phyloP scores from a whole-genome alignment of 306 rosid genomes.

The Trifolium dubium region DNA sequence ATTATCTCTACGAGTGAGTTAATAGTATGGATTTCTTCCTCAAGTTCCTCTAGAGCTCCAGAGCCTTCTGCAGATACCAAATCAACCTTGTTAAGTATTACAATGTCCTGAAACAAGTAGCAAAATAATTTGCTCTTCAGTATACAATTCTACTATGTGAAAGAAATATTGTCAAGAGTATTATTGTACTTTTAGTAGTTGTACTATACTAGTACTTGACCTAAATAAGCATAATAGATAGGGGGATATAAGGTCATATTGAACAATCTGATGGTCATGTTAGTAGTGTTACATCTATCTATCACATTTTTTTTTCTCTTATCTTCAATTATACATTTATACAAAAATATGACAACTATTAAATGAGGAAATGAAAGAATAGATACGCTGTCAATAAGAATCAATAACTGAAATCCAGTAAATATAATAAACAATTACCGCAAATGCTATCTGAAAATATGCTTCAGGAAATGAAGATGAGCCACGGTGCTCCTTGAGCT shows the following conservation, averaged over 20 bases:
- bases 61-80: constrained; percentile 80
- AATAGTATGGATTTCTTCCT: constrained; percentile 78
- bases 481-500: constrained; percentile 64
- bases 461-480: constrained; percentile 93
- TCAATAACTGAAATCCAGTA: constrained; percentile 17
- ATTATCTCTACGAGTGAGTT: constrained; percentile 81
- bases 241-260: no score
- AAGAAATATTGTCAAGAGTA: constrained; percentile 20
- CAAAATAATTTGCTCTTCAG: constrained; percentile 43
- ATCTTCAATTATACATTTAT: constrained; percentile 1
- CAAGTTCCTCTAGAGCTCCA: constrained; percentile 70
- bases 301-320: not conserved
- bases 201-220: not conserved
- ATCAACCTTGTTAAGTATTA: constrained; percentile 97
- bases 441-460: constrained; percentile 84
- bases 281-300: constrained; percentile 2
- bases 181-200: constrained; percentile 16
- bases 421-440: constrained; percentile 57
- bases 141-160: constrained; percentile 2
- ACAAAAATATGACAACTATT: constrained; percentile 3
- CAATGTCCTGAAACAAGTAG: constrained; percentile 73
- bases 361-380: constrained; percentile 3
- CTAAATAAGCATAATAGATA: constrained; percentile 24
- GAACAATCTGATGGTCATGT: constrained; percentile 1
- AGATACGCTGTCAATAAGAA: not conserved